Conservation (phyloP, 306 rosid species). For the Citrullus amarus region DNA sequence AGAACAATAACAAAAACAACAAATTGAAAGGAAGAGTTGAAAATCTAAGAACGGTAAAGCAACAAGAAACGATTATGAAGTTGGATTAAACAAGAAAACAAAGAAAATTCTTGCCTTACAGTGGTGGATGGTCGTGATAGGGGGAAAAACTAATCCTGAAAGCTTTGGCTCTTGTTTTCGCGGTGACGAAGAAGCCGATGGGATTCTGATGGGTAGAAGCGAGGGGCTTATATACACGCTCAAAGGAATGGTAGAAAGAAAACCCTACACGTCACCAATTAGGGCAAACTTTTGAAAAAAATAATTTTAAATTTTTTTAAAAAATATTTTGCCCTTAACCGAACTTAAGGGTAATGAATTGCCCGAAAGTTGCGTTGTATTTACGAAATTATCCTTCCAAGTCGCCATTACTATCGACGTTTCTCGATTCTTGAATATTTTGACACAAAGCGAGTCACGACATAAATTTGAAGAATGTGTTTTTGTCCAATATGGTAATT, state of each 20-base stretch:
- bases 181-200: constrained; percentile 8
- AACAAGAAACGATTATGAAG: not conserved
- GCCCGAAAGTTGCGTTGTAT: not conserved
- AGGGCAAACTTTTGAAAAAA: not conserved
- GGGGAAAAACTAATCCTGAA: not conserved
- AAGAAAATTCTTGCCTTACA: not conserved
- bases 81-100: not conserved
- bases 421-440: not conserved
- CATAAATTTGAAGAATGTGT: not conserved
- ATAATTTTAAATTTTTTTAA: not conserved
- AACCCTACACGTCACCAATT: constrained; percentile 11
- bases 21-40: not conserved
- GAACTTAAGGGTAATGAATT: not conserved
- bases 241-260: constrained; percentile 5
- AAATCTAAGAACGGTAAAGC: not conserved
- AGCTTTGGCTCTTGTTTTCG: not conserved
- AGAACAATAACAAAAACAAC: not conserved
- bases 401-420: not conserved
- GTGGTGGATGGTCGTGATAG: not conserved
- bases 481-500: not conserved
- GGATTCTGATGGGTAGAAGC: not conserved
- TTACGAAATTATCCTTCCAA: not conserved
- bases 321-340: not conserved
- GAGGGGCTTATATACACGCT: not conserved
- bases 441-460: not conserved